These are phyloP conservation scores for Gossypium davidsonii DNA, from an alignment of 441 rosid species.

Conservation along the genomic window DNA sequence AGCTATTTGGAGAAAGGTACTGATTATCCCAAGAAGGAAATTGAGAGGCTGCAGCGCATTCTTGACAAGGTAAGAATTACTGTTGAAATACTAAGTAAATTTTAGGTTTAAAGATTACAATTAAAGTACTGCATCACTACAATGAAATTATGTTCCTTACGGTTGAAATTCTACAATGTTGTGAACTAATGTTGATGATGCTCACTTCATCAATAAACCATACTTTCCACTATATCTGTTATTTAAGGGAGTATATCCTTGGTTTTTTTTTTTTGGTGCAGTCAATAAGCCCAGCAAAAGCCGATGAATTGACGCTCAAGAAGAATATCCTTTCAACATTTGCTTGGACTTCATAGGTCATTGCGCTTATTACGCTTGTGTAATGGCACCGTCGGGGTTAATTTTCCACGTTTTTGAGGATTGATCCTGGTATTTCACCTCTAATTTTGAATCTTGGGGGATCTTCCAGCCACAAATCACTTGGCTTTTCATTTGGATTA, in stretches of 20 bases:
- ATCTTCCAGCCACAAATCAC: background rate
- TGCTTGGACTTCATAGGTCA: slow-evolving; percentile 28
- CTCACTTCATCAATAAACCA: background rate
- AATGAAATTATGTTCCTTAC: background rate
- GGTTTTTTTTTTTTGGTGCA: slow-evolving; percentile 23
- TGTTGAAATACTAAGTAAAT: background rate
- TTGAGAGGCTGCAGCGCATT: slow-evolving; percentile 69
- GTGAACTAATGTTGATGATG: background rate
- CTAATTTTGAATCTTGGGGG: background rate
- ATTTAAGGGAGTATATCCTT: background rate
- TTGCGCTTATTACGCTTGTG: background rate
- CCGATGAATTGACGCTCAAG: slow-evolving; percentile 81
- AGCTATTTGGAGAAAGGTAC: slow-evolving; percentile 68
- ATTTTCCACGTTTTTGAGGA: slow-evolving; percentile 6
- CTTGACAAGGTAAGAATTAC: slow-evolving; percentile 59
- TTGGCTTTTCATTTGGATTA: background rate
- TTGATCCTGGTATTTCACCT: background rate
- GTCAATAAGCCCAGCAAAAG: slow-evolving; percentile 83
- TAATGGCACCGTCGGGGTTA: background rate
- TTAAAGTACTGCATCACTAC: background rate
- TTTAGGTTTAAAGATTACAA: background rate
- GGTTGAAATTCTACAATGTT: background rate
- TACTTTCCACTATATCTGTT: background rate
- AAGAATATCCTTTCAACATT: slow-evolving; percentile 66
- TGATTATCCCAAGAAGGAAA: slow-evolving; percentile 67